These are phyloP conservation scores for Amauroascus verrucosus DNA, from an alignment of 2,329 filamentous ascomycete species.

Conservation along the genomic window DNA sequence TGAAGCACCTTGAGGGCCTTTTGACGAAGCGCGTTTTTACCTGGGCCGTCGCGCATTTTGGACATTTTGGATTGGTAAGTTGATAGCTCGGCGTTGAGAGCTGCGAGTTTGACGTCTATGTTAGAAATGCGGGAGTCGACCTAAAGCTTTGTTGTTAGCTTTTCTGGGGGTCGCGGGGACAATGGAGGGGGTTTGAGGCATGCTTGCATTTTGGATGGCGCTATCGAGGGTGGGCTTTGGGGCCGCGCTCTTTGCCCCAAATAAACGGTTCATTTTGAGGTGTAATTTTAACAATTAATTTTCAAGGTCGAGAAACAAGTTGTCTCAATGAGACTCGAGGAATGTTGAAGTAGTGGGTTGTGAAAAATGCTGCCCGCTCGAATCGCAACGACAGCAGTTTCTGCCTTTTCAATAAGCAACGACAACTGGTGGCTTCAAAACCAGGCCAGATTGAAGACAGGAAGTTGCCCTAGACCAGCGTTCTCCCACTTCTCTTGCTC, in stretches of 20 bases:
- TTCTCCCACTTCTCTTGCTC: neutral
- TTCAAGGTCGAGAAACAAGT: neutral
- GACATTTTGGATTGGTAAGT: constrained; percentile 78
- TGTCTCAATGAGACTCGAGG: no score
- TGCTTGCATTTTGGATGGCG: constrained; percentile 66
- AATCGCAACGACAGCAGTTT: neutral
- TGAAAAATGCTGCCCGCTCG: neutral
- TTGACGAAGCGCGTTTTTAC: constrained; percentile 83
- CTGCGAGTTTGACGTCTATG: constrained; percentile 89
- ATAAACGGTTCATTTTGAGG: constrained; percentile 78
- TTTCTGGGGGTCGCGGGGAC: constrained; percentile 15
- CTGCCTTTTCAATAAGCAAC: neutral
- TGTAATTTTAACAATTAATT: constrained; percentile 13
- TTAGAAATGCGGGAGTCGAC: constrained; percentile 71
- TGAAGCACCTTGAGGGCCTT: constrained; percentile 92
- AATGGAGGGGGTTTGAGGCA: constrained; percentile 3
- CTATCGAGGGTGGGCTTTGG: constrained; percentile 81
- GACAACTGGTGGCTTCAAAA: neutral
- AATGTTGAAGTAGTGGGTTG: no score
- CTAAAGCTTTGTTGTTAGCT: constrained; percentile 32
- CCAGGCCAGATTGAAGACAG: neutral
- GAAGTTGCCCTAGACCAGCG: neutral
- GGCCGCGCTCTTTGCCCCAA: constrained; percentile 73
- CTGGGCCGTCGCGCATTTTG: constrained; percentile 92
- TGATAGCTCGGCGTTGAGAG: constrained; percentile 79